Conservation (phyloP, 345 rosid genomes). For the Eucalyptus globulus region DNA sequence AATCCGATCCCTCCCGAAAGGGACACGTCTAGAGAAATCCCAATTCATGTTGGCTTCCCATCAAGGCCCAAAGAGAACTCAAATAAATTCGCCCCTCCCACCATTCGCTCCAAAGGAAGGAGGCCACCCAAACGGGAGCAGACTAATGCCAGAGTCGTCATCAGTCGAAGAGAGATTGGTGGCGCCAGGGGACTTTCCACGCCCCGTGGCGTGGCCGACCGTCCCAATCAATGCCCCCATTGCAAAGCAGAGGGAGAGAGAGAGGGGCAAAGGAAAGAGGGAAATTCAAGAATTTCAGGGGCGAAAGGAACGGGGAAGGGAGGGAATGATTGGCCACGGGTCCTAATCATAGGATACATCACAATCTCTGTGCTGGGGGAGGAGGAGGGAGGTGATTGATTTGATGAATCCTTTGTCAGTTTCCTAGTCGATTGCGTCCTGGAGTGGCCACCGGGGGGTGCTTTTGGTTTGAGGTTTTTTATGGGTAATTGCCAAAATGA, state of each 20-base stretch:
- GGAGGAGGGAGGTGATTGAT: not conserved
- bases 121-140: not conserved
- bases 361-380: not conserved
- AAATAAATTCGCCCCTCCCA: not conserved
- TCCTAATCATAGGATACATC: not conserved
- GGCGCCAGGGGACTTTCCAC: not conserved
- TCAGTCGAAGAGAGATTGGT: not conserved
- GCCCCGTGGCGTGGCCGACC: not conserved
- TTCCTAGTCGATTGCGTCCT: not conserved
- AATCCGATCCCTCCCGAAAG: not conserved
- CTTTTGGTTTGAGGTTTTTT: not conserved
- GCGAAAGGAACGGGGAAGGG: not conserved
- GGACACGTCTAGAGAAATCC: not conserved
- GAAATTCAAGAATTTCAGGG: not conserved
- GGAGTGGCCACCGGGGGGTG: no score
- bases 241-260: not conserved
- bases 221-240: not conserved
- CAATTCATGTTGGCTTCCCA: not conserved
- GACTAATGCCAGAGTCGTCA: not conserved
- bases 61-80: not conserved
- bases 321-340: not conserved
- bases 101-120: not conserved
- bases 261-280: not conserved
- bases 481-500: not conserved
- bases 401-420: not conserved